Evolutionary conservation across 2,329 filamentous ascomycete genomes (phyloP).

Genomic region (Teratosphaeria nubilosa): DNA sequence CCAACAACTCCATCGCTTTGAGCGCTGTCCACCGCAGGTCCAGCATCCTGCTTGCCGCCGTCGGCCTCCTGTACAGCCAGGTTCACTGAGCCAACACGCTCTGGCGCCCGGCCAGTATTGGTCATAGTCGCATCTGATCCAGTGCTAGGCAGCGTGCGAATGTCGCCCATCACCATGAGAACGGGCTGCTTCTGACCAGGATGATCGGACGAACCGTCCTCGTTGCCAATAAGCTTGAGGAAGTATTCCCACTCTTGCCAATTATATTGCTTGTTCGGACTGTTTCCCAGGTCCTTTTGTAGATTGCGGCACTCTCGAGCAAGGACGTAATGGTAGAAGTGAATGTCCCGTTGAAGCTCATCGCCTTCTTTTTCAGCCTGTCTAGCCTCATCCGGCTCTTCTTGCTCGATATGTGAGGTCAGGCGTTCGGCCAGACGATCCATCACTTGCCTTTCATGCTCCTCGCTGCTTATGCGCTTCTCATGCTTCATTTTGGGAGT

Average conservation of each 20-base stretch:
- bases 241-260: slow-evolving; percentile 40
- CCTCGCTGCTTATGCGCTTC: slow-evolving; percentile 7
- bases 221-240: slow-evolving; percentile 37
- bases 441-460: slow-evolving; percentile 13
- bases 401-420: slow-evolving; percentile 29
- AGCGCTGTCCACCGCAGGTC: neutral
- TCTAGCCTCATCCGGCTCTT: slow-evolving; percentile 29
- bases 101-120: neutral
- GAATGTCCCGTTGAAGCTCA: slow-evolving; percentile 35
- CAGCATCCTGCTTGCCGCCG: neutral
- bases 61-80: neutral
- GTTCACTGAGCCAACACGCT: neutral
- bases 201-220: slow-evolving; percentile 27
- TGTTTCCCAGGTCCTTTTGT: slow-evolving; percentile 31
- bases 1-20: slow-evolving; percentile 15
- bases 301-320: slow-evolving; percentile 35
- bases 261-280: slow-evolving; percentile 27
- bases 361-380: slow-evolving; percentile 29
- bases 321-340: slow-evolving; percentile 42
- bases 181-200: slow-evolving; percentile 19
- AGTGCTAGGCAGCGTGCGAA: slow-evolving; percentile 9
- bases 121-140: slow-evolving; percentile 3
- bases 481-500: slow-evolving; percentile 5
- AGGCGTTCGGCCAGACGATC: slow-evolving; percentile 16
- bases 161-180: slow-evolving; percentile 6